Conservation (phyloP, 805 yeast species). For the Ogataea parapolymorpha region DNA sequence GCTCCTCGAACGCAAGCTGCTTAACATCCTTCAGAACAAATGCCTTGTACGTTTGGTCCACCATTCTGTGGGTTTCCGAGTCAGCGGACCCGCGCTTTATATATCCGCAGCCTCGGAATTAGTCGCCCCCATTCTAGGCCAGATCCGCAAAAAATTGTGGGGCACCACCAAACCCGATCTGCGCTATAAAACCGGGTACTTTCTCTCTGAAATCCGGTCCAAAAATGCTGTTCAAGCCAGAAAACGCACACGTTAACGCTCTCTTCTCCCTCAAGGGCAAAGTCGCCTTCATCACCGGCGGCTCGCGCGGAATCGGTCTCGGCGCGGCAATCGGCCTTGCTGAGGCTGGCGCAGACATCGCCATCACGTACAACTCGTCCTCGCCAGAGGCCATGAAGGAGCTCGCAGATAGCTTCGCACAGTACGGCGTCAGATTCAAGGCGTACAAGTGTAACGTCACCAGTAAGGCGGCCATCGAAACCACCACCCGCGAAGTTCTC, state of each 20-base stretch:
- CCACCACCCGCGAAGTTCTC: slow-evolving; percentile 27
- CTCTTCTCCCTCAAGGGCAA: slow-evolving; percentile 40
- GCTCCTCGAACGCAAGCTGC: slow-evolving; percentile 60
- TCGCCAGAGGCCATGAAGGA: slow-evolving; percentile 10
- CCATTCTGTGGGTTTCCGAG: not conserved
- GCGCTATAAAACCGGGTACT: not conserved
- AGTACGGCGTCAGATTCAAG: slow-evolving; percentile 17
- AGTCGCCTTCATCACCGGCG: slow-evolving; percentile 50
- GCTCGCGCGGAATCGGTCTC: slow-evolving; percentile 56
- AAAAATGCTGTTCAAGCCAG: slow-evolving; percentile 16
- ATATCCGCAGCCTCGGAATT: not conserved
- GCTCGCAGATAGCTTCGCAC: slow-evolving; percentile 12
- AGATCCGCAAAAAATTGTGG: not conserved
- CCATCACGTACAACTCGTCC: slow-evolving; percentile 35
- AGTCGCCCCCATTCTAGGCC: slow-evolving; percentile 6
- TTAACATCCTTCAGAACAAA: slow-evolving; percentile 64
- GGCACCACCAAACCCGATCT: not conserved
- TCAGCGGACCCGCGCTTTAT: not conserved
- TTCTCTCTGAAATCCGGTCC: not conserved
- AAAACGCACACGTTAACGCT: slow-evolving; percentile 12
- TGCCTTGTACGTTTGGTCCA: slow-evolving; percentile 34
- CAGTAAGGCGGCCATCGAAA: slow-evolving; percentile 28
- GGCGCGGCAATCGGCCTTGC: slow-evolving; percentile 52
- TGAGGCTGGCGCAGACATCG: slow-evolving; percentile 44
- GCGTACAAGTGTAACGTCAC: slow-evolving; percentile 34